Base-by-base conservation (phyloP, 192 early-diverging fungal species). In the Podochytrium sp. region DNA sequence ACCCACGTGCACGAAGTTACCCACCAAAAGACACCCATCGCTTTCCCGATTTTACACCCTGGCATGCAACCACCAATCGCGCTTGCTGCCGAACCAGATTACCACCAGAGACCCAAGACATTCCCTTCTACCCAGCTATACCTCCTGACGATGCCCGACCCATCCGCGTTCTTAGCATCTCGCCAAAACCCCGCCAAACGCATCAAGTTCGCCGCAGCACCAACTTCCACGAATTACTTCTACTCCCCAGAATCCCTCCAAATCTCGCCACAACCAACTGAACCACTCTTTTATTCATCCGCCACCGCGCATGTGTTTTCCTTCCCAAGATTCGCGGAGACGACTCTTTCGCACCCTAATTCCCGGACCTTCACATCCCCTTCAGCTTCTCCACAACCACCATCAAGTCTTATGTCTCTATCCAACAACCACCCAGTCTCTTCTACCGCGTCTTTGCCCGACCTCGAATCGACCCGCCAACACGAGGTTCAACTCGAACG, bases 401-500 rank as follows among this genome's bases (percentile, higher is more conserved):
- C 10, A 47, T 47, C 43, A 12, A 47, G 43, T 47, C 43, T 20
- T 47, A 47, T 47, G 20, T 20, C 20, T 47, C 43, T 12, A 47
- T 12, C 43, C 43, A 12, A 7, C 43, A 12, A 47, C 43, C 43
- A 12, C 20, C 20, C 7, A 20, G 10, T 12, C 43, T 12, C 43
- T 7, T 20, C 7, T 20, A 47, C 20, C 43, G 43, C 43, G 10
- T 7, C 20, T 7, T 47, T 12, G 20, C 43, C 20, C 43, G 20
- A 20, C 43, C 43, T 20, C 43, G 20, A 47, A 7, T 47, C 7
- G 10, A 47, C 7, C 43, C 43, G 10, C 43, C 43, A 47, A 23
- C 52, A 55, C 52, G 52, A 55, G 12, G 7, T 55, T 20, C 52
- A 55, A 55, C 25, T 55, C 10, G 52, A 55, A 55, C 52, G 52